These are phyloP conservation scores for Auriculariales sp. DNA, from an alignment of 768 basidiomycete genomes.

Conservation along the genomic window DNA sequence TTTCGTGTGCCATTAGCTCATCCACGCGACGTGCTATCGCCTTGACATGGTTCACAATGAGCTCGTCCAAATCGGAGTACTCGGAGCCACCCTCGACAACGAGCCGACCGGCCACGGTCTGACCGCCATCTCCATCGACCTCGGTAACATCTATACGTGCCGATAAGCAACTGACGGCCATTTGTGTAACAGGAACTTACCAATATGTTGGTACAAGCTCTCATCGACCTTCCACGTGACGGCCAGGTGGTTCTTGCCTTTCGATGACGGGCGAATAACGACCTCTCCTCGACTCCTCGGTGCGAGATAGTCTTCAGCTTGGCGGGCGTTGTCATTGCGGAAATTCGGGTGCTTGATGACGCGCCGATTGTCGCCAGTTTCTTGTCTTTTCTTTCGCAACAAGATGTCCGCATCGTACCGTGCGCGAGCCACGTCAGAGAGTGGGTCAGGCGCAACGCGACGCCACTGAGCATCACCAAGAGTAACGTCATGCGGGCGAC, in stretches of 20 bases:
- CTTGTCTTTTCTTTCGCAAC: slow-evolving; percentile 71
- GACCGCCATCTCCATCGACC: slow-evolving; percentile 20
- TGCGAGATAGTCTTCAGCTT: slow-evolving; percentile 82
- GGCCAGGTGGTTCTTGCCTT: slow-evolving; percentile 83
- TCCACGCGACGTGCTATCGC: slow-evolving; percentile 87
- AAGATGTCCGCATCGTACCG: slow-evolving; percentile 59
- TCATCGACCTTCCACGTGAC: slow-evolving; percentile 99
- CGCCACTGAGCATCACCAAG: slow-evolving; percentile 50
- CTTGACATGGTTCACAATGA: slow-evolving; percentile 94
- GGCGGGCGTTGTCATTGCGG: slow-evolving; percentile 80
- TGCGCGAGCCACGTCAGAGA: slow-evolving; percentile 52
- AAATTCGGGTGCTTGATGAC: slow-evolving; percentile 98
- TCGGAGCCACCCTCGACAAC: slow-evolving; percentile 64
- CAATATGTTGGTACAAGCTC: slow-evolving; percentile 90
- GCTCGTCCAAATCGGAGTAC: slow-evolving; percentile 89
- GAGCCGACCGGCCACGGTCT: slow-evolving; percentile 46
- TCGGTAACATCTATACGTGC: neutral
- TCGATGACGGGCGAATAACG: slow-evolving; percentile 90
- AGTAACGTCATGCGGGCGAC: slow-evolving; percentile 45
- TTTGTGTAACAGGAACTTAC: slow-evolving; percentile 32
- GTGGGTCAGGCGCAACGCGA: slow-evolving; percentile 36
- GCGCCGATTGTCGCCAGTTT: slow-evolving; percentile 63
- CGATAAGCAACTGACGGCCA: neutral
- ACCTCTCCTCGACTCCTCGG: slow-evolving; percentile 91
- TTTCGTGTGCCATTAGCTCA: slow-evolving; percentile 89